Conservation (phyloP, 2,329 filamentous ascomycete genomes). For the Colletotrichum aenigma region DNA sequence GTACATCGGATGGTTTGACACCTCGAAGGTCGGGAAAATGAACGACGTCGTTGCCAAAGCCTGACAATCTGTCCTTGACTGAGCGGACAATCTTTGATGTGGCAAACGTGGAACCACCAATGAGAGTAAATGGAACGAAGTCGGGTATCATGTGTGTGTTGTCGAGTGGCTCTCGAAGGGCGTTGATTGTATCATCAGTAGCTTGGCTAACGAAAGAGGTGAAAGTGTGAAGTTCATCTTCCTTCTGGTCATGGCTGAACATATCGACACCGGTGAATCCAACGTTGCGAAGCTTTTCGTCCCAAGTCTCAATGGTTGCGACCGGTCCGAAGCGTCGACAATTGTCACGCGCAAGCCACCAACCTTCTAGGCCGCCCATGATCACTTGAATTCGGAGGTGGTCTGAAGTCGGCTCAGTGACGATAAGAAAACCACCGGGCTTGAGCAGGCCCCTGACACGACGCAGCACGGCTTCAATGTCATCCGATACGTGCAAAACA, state of each 20-base stretch:
- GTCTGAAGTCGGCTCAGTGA: constrained; percentile 25
- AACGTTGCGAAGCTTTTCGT: not conserved
- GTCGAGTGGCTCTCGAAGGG: not conserved
- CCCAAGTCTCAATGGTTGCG: not conserved
- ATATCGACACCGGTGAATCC: not conserved
- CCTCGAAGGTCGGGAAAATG: not conserved
- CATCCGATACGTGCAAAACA: constrained; percentile 31
- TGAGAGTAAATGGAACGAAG: not conserved
- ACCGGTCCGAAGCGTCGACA: not conserved
- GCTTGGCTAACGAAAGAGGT: not conserved
- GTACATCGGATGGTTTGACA: not conserved
- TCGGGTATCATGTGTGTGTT: not conserved
- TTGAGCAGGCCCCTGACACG: constrained; percentile 28
- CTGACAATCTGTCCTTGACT: not conserved
- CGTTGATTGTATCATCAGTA: not conserved
- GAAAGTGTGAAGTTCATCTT: not conserved
- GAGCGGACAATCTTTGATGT: not conserved
- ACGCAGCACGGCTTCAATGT: constrained; percentile 25
- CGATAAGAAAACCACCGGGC: constrained; percentile 32
- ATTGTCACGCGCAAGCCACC: not conserved
- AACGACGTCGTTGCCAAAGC: not conserved
- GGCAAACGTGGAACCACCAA: not conserved
- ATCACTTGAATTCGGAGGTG: not conserved
- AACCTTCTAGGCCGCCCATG: not conserved
- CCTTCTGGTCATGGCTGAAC: not conserved